Conservation (phyloP, 2,329 filamentous ascomycete genomes). For the Neurospora sp. region DNA sequence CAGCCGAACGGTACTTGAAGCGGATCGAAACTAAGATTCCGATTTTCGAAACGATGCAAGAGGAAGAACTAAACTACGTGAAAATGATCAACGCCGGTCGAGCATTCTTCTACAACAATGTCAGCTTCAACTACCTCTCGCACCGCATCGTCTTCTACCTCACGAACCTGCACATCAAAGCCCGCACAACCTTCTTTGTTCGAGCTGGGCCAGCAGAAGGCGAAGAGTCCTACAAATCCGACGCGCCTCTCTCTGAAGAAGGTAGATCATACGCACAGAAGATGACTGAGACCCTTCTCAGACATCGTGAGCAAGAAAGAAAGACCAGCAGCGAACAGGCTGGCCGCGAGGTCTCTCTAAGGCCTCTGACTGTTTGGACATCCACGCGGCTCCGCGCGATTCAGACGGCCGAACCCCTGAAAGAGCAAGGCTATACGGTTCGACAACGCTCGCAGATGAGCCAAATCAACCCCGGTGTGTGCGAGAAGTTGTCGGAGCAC, state of each 20-base stretch:
- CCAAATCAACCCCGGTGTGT: slow-evolving; percentile 92
- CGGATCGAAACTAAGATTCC: slow-evolving; percentile 90
- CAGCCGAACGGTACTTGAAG: slow-evolving; percentile 80
- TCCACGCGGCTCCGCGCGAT: slow-evolving; percentile 84
- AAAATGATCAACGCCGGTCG: slow-evolving; percentile 99
- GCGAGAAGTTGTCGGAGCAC: slow-evolving; percentile 81
- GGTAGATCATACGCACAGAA: slow-evolving; percentile 72
- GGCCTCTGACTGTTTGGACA: slow-evolving; percentile 86
- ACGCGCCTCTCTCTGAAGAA: slow-evolving; percentile 72
- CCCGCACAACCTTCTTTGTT: slow-evolving; percentile 85
- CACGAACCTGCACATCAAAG: slow-evolving; percentile 95
- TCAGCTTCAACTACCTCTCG: slow-evolving; percentile 91
- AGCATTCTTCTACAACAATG: slow-evolving; percentile 90
- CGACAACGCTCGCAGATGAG: slow-evolving; percentile 93
- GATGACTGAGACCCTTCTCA: slow-evolving; percentile 75
- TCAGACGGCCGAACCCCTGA: slow-evolving; percentile 78
- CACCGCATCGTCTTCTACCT: slow-evolving; percentile 98
- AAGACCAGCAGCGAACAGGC: slow-evolving; percentile 57
- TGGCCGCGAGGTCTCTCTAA: slow-evolving; percentile 57
- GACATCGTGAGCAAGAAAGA: slow-evolving; percentile 75
- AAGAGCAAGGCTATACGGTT: slow-evolving; percentile 70
- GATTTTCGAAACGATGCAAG: slow-evolving; percentile 93
- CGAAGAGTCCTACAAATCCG: slow-evolving; percentile 84
- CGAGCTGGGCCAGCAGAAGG: slow-evolving; percentile 78
- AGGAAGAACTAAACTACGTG: slow-evolving; percentile 89